phyloP scores from a whole-genome alignment of 352 stramenopile species.

The Pythium dissimile region DNA sequence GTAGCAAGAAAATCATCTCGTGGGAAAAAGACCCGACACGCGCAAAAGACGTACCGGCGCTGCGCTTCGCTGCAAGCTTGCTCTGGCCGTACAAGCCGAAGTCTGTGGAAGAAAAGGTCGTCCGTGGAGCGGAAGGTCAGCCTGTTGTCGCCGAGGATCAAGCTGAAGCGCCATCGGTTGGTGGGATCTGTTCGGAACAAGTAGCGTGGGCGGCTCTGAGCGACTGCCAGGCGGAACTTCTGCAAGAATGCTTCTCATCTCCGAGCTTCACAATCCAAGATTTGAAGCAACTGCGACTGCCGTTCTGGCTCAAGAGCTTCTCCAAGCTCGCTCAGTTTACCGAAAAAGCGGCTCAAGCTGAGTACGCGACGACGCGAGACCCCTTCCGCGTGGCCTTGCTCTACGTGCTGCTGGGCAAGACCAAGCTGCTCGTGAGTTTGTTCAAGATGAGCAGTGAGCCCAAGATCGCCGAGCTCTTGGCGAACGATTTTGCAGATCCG shows the following conservation, averaged over 20 bases:
- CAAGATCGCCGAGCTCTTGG: constrained; percentile 73
- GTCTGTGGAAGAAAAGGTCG: neutral
- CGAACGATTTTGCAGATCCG: constrained; percentile 78
- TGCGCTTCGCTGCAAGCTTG: constrained; percentile 70
- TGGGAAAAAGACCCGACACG: constrained; percentile 58
- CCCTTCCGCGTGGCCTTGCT: constrained; percentile 84
- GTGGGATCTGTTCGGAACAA: constrained; percentile 75
- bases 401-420: constrained; percentile 85
- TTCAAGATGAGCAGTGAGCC: constrained; percentile 84
- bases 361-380: constrained; percentile 71
- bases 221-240: constrained; percentile 56
- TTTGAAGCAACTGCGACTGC: constrained; percentile 56
- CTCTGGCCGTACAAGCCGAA: constrained; percentile 42
- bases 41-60: constrained; percentile 64
- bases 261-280: constrained; percentile 59
- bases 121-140: neutral
- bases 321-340: constrained; percentile 48
- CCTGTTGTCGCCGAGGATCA: neutral
- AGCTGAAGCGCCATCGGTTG: neutral
- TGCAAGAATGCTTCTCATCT: constrained; percentile 68
- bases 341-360: constrained; percentile 71
- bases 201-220: constrained; percentile 68
- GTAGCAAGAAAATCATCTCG: constrained; percentile 45
- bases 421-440: constrained; percentile 68
- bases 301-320: constrained; percentile 75